Conservation (phyloP, 768 basidiomycete species). For the Agrocybe chaxingu region DNA sequence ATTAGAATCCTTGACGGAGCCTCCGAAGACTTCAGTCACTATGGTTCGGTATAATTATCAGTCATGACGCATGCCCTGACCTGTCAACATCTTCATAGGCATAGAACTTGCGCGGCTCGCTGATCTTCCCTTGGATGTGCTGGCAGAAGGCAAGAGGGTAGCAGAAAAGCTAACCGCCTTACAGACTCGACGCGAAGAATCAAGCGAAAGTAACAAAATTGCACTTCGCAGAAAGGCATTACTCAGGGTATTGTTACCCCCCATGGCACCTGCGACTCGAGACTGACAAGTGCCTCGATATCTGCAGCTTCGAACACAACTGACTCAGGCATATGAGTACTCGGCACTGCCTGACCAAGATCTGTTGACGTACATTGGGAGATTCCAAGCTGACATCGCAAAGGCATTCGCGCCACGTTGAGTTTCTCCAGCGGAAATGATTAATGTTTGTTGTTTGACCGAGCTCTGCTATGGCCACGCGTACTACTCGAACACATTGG, state of each 20-base stretch:
- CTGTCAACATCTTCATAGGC: slow-evolving; percentile 41
- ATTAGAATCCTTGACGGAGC: slow-evolving; percentile 72
- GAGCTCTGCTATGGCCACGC: no score
- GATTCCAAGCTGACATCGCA: slow-evolving; percentile 70
- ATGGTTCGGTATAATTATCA: slow-evolving; percentile 44
- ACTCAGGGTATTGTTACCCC: slow-evolving; percentile 46
- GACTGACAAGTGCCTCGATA: background rate
- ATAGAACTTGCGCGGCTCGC: slow-evolving; percentile 87
- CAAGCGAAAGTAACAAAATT: slow-evolving; percentile 59
- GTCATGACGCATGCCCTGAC: background rate
- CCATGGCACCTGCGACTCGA: background rate
- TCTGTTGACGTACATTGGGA: slow-evolving; percentile 57
- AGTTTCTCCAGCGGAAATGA: background rate
- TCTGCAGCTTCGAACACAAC: slow-evolving; percentile 65
- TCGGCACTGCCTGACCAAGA: slow-evolving; percentile 75
- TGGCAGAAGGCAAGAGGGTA: slow-evolving; percentile 59
- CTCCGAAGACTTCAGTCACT: slow-evolving; percentile 61
- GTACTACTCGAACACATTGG: no score
- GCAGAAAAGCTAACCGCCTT: slow-evolving; percentile 56
- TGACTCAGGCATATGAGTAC: slow-evolving; percentile 69
- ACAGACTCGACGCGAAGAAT: slow-evolving; percentile 53
- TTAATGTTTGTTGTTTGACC: no score
- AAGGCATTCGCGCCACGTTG: slow-evolving; percentile 37
- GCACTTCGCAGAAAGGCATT: slow-evolving; percentile 65
- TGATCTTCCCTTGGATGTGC: slow-evolving; percentile 73